Conservation (phyloP, 768 basidiomycete species). For the Trametes gibbosa region DNA sequence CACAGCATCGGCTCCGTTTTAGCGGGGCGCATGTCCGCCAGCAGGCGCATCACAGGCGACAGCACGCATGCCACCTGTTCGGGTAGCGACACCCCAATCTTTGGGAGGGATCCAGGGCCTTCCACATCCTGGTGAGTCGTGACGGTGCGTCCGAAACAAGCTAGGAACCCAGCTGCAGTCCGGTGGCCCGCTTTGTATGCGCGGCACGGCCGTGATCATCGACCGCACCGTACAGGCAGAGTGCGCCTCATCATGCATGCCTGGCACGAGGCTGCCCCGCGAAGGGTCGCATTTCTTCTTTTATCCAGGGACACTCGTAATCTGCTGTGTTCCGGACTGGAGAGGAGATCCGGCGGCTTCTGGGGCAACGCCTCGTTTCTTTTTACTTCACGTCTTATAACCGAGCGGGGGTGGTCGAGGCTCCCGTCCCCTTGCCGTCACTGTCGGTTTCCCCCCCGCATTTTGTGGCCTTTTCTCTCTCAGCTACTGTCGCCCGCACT, state of each 20-base stretch:
- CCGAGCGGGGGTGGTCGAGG: constrained; percentile 12
- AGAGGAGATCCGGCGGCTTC: constrained; percentile 16
- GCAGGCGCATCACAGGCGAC: constrained; percentile 13
- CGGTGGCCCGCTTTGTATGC: constrained; percentile 8
- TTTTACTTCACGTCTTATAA: constrained; percentile 23
- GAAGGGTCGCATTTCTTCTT: constrained; percentile 17
- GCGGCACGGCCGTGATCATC: constrained; percentile 12
- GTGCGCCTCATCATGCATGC: constrained; percentile 16
- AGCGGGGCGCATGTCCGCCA: constrained; percentile 15
- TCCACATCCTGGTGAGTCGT: constrained; percentile 7
- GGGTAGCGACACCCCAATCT: background rate
- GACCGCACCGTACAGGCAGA: background rate
- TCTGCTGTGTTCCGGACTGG: constrained; percentile 5
- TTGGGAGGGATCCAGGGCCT: background rate
- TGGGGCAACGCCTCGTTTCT: constrained; percentile 11
- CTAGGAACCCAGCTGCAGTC: background rate
- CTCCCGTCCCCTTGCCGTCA: constrained; percentile 3
- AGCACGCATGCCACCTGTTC: background rate
- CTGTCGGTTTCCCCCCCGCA: background rate
- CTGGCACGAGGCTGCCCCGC: constrained; percentile 17
- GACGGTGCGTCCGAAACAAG: background rate
- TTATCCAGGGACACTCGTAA: constrained; percentile 13
- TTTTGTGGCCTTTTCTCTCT: constrained; percentile 6
- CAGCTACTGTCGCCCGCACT: background rate
- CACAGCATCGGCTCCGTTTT: constrained; percentile 19